Evolutionary conservation across 345 rosid species (phyloP).

Genomic region (Rhizophora mangle): DNA sequence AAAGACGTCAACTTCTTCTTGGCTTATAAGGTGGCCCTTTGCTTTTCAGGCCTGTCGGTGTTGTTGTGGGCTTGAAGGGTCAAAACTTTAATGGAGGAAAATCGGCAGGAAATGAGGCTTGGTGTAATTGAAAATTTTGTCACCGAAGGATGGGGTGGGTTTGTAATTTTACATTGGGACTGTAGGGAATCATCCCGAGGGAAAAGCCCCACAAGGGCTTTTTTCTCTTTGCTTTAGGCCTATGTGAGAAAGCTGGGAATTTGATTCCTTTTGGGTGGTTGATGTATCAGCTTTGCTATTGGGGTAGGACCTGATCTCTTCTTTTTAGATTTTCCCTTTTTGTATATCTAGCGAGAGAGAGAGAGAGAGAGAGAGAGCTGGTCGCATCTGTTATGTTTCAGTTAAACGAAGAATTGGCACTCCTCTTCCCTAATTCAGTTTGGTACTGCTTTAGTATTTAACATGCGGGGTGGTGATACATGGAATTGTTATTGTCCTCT

Average conservation of each 20-base stretch:
- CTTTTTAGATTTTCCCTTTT: conserved; percentile 19
- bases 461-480: too few species aligned
- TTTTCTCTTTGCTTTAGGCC: not conserved
- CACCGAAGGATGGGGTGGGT: conserved; percentile 20
- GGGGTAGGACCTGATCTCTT: conserved; percentile 20
- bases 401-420: too few species aligned
- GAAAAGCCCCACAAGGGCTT: conserved; percentile 24
- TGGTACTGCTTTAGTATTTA: too few species aligned
- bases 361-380: not conserved
- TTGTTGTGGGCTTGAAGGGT: conserved; percentile 24
- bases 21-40: conserved; percentile 3
- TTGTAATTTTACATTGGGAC: conserved; percentile 19
- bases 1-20: conserved; percentile 18
- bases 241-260: conserved; percentile 33
- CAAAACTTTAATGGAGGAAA: not conserved
- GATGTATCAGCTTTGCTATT: conserved; percentile 9
- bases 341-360: conserved; percentile 32
- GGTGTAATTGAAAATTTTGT: conserved; percentile 42
- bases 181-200: conserved; percentile 15
- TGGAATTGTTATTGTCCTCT: too few species aligned
- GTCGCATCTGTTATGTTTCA: not conserved
- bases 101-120: not conserved
- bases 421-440: too few species aligned
- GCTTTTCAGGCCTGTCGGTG: conserved; percentile 20
- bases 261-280: conserved; percentile 33